Evolutionary conservation across 2,329 filamentous ascomycete genomes (phyloP).

Genomic region (Pyrenophora tritici-repentis): DNA sequence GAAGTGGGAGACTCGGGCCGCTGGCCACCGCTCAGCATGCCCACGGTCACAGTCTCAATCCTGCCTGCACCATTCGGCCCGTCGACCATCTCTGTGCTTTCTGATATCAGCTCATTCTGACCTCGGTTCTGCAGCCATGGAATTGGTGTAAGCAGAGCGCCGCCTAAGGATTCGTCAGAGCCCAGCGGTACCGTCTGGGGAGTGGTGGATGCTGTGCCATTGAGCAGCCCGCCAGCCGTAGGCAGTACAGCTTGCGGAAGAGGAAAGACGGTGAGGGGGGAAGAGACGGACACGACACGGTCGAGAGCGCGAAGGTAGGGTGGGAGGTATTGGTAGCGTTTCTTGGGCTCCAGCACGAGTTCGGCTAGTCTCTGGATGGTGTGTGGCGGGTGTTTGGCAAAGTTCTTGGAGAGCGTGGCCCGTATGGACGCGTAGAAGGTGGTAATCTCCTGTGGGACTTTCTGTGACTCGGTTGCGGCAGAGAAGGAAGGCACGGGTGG

Average conservation of each 20-base stretch:
- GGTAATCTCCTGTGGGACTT: conserved; percentile 38
- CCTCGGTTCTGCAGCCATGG: conserved; percentile 70
- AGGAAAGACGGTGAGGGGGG: conserved; percentile 78
- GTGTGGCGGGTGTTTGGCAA: conserved; percentile 79
- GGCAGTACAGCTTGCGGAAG: conserved; percentile 67
- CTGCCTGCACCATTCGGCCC: conserved; percentile 78
- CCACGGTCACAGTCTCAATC: conserved; percentile 80
- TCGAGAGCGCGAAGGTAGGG: conserved; percentile 90
- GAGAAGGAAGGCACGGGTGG: conserved; percentile 53
- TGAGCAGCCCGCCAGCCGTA: conserved; percentile 58
- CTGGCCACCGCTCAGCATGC: conserved; percentile 51
- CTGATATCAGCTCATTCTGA: conserved; percentile 68
- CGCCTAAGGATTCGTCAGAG: conserved; percentile 86
- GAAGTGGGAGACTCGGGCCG: conserved; percentile 18
- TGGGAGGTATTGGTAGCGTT: conserved; percentile 80
- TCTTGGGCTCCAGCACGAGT: conserved; percentile 74
- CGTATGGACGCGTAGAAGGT: conserved; percentile 44
- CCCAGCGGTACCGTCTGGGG: conserved; percentile 59
- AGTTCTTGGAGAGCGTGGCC: conserved; percentile 66
- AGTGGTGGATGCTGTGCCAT: conserved; percentile 61
- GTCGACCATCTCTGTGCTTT: conserved; percentile 79
- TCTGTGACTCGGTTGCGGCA: conserved; percentile 30
- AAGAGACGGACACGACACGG: conserved; percentile 88
- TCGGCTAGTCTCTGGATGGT: conserved; percentile 92
- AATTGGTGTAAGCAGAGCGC: conserved; percentile 90